phyloP scores from a whole-genome alignment of 164 flowering plant species.

The Nymphaea colorata region DNA sequence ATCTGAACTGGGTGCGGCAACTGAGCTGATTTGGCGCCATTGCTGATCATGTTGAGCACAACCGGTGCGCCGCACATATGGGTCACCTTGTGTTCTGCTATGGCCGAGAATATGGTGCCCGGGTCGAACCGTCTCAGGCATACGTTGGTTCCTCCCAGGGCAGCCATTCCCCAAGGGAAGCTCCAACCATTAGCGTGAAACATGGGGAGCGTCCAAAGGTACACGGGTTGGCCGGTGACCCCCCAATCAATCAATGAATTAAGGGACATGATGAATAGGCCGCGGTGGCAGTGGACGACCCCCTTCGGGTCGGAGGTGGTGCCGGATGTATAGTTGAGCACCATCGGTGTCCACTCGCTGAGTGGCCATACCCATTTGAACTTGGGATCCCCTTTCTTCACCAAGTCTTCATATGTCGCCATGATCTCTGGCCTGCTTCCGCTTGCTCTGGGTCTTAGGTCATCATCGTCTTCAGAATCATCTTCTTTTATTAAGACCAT shows the following conservation, averaged over 20 bases:
- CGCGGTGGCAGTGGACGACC: constrained; percentile 44
- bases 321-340: constrained; percentile 45
- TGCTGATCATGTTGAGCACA: constrained; percentile 40
- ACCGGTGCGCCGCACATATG: constrained; percentile 52
- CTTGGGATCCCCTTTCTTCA: constrained; percentile 24
- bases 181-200: constrained; percentile 58
- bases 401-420: constrained; percentile 20
- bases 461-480: too few species aligned
- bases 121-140: constrained; percentile 37
- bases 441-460: too few species aligned
- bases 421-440: too few species aligned
- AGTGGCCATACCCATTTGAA: constrained; percentile 30
- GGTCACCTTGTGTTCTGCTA: constrained; percentile 22
- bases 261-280: constrained; percentile 18
- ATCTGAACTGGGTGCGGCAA: constrained; percentile 22
- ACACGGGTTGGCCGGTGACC: constrained; percentile 24
- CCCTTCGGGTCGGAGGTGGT: constrained; percentile 51
- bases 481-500: too few species aligned
- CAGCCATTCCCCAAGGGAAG: constrained; percentile 43
- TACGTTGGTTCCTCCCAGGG: constrained; percentile 42
- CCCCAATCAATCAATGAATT: constrained; percentile 26
- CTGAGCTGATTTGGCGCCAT: constrained; percentile 16
- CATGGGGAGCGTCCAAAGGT: constrained; percentile 53
- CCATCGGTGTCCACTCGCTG: constrained; percentile 35
- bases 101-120: constrained; percentile 7